Base-by-base conservation (phyloP, 768 basidiomycete genomes). In the Cystoderma amianthinum region DNA sequence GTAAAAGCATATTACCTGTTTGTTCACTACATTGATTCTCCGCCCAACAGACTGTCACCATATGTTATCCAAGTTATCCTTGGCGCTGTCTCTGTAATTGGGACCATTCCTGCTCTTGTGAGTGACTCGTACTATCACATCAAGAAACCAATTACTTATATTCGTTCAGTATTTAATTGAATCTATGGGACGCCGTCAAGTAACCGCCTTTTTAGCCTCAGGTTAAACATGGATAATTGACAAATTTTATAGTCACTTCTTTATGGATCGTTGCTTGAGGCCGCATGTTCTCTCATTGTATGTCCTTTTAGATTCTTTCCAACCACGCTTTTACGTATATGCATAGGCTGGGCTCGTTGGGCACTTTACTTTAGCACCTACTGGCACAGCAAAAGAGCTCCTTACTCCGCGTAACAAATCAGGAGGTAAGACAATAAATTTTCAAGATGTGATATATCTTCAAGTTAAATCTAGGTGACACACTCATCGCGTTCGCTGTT, bases 31-130 rank as follows among this genome's bases (percentile, higher is more conserved):
- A 22, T 12, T 17, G 11, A 40, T 34, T 1, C n/a, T n/a, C n/a
- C n/a, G n/a, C n/a, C n/a, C n/a, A n/a, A n/a, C 36, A 77, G 73
- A n/a, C 61, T 87, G 42, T 71, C 67, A 4, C 76, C 85, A 1
- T 87, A 82, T 61, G 69, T 78, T n/a, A 85, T 87, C 48, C 85
- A 86, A 53, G 71, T 74, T 6, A 80, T 85, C 43, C 66, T 87
- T 17, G 84, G 83, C n/a, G 84, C 64, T 1, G 82, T 88, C 7
- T 85, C 84, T 1, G 78, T 89, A 7, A 72, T 68, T 17, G 83
- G 79, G 17, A 85, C 85, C 7, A 48, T 88, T 37, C 86, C 87
- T 19, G 82, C 84, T 1, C 58, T 88, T 42, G 71, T 70, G 43
- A 41, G 65, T 52, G 63, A 42, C 33, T 24, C 36, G 15, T 24